Percentiles rank a stretch among this genome's conserved stretches.
Evolutionary conservation across 2,329 filamentous ascomycete genomes (phyloP).

Genomic region (Ceratocystis diversiconidia): DNA sequence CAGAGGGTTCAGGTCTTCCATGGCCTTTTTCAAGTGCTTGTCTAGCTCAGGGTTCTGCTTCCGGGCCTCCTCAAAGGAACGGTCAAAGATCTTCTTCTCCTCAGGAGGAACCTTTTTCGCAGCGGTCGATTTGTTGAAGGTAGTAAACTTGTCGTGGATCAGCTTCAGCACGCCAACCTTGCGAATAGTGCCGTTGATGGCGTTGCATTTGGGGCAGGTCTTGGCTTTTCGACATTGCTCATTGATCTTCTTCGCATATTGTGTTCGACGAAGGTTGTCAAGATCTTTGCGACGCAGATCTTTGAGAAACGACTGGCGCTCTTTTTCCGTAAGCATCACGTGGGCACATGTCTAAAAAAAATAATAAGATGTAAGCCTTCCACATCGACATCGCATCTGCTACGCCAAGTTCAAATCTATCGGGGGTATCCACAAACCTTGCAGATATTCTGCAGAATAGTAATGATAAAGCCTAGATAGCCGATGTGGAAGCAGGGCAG

Average conservation of each 20-base stretch:
- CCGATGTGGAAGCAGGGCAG: slow-evolving; percentile 92
- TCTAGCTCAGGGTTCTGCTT: slow-evolving; percentile 70
- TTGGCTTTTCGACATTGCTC: slow-evolving; percentile 81
- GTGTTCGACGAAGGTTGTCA: slow-evolving; percentile 73
- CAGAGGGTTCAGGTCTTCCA: slow-evolving; percentile 86
- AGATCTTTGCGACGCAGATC: slow-evolving; percentile 67
- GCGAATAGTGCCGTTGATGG: slow-evolving; percentile 79
- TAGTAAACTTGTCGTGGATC: slow-evolving; percentile 79
- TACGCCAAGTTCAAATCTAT: too few species aligned
- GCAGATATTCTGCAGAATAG: slow-evolving; percentile 88
- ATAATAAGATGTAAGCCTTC: background rate
- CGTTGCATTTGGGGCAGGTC: slow-evolving; percentile 63
- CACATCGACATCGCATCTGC: background rate
- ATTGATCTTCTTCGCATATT: slow-evolving; percentile 76
- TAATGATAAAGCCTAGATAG: slow-evolving; percentile 85
- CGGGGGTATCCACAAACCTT: slow-evolving; percentile 37
- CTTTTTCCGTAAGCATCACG: slow-evolving; percentile 67
- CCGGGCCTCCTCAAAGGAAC: slow-evolving; percentile 68
- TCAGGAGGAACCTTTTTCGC: slow-evolving; percentile 69
- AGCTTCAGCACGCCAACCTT: slow-evolving; percentile 90
- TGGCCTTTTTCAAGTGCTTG: slow-evolving; percentile 79
- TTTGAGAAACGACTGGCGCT: slow-evolving; percentile 63
- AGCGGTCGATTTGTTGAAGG: slow-evolving; percentile 78
- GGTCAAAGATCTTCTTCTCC: slow-evolving; percentile 73
- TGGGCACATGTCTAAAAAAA: slow-evolving; percentile 54